Evolutionary conservation across 1,139 yeast species (phyloP).

Genomic region (Debaryomyces sp.): DNA sequence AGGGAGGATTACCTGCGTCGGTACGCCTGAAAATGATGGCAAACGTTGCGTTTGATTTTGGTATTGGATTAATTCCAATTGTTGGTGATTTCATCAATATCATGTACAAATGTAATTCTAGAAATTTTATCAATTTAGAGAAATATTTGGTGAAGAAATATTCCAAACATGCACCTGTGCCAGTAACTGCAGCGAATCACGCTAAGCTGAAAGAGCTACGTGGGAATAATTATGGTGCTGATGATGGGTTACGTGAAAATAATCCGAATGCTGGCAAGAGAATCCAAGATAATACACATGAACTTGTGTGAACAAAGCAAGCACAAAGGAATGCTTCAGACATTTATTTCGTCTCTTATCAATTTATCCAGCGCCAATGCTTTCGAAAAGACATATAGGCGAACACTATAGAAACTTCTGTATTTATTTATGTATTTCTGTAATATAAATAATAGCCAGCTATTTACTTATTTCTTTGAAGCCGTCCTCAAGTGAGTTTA

Average conservation of each 20-base stretch:
- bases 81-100: slow-evolving; percentile 73
- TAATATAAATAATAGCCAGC: background rate
- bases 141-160: slow-evolving; percentile 53
- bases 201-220: background rate
- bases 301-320: background rate
- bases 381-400: background rate
- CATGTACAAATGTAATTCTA: slow-evolving; percentile 71
- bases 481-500: slow-evolving; percentile 28
- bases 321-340: background rate
- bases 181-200: background rate
- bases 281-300: background rate
- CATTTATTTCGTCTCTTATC: background rate
- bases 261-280: background rate
- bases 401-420: background rate
- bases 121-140: slow-evolving; percentile 70
- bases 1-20: slow-evolving; percentile 63
- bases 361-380: background rate
- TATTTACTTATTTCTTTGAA: slow-evolving; percentile 17
- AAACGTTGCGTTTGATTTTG: slow-evolving; percentile 66
- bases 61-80: slow-evolving; percentile 69
- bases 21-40: slow-evolving; percentile 56
- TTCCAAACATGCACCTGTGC: slow-evolving; percentile 7
- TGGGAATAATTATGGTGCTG: background rate
- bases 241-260: background rate
- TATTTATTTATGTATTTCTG: background rate